These are phyloP conservation scores for Candida berthetii DNA, from an alignment of 805 yeast species.

Conservation along the genomic window DNA sequence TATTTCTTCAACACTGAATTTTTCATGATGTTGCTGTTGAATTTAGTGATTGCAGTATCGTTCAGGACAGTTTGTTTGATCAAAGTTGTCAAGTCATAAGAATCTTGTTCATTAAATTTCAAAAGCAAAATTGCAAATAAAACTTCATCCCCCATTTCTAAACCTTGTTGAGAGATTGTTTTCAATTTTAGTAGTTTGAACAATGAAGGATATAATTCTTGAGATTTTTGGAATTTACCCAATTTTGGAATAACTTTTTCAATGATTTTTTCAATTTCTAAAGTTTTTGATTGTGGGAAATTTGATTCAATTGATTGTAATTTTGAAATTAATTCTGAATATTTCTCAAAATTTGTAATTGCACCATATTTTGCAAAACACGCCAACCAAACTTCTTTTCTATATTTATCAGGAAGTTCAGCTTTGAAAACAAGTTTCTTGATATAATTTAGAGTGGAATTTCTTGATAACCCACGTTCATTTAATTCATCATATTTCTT, in stretches of 20 bases:
- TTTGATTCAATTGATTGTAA: constrained; percentile 17
- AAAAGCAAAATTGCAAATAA: constrained; percentile 18
- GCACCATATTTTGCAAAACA: constrained; percentile 7
- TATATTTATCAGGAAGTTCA: constrained; percentile 14
- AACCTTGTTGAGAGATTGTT: constrained; percentile 28
- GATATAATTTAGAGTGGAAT: constrained; percentile 11
- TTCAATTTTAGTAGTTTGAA: constrained; percentile 24
- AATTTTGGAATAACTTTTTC: constrained; percentile 7
- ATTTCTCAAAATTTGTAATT: constrained; percentile 25
- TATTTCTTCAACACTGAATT: constrained; percentile 8
- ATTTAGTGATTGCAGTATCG: constrained; percentile 7
- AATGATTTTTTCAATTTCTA: constrained; percentile 21
- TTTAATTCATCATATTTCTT: constrained; percentile 14
- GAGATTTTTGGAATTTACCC: constrained; percentile 9
- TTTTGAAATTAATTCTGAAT: constrained; percentile 28
- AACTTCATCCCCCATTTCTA: constrained; percentile 27
- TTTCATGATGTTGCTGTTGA: constrained; percentile 11
- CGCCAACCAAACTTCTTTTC: constrained; percentile 14
- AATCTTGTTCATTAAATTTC: constrained; percentile 15
- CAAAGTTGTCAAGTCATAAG: constrained; percentile 13
- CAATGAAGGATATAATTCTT: constrained; percentile 14
- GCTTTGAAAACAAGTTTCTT: constrained; percentile 16
- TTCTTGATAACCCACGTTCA: constrained; percentile 8
- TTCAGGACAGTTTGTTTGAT: constrained; percentile 12
- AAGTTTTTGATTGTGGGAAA: constrained; percentile 22